A percentile compares a stretch with the other conserved stretches of the same genome.
Evolutionary conservation across 2,329 filamentous ascomycete genomes (phyloP).

Genomic region (Immersiporthe knoxdaviesiana): DNA sequence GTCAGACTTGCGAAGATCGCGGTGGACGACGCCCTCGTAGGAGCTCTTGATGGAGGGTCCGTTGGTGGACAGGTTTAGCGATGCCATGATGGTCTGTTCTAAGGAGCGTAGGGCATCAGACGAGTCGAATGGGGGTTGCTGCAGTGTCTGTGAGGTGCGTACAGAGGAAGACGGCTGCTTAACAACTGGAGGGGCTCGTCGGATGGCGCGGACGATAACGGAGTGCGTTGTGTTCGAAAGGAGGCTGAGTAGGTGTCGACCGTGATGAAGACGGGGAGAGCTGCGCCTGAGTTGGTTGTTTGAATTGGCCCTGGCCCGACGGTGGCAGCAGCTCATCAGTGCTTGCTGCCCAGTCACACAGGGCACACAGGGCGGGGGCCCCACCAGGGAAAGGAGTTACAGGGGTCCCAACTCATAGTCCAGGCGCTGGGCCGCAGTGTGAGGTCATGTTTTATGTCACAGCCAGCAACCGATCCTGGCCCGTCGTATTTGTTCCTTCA

Average conservation of each 20-base stretch:
- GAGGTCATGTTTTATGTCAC: conserved; percentile 24
- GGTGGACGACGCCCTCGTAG: conserved; percentile 64
- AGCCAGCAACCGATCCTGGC: background rate
- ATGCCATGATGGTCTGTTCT: conserved; percentile 63
- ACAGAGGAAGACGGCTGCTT: conserved; percentile 19
- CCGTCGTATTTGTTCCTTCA: background rate
- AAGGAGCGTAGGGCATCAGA: conserved; percentile 27
- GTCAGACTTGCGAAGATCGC: conserved; percentile 53
- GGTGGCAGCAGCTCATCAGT: conserved; percentile 24
- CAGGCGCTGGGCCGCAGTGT: conserved; percentile 26
- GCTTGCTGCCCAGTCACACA: conserved; percentile 21
- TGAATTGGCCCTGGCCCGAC: conserved; percentile 15
- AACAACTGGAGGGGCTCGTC: background rate
- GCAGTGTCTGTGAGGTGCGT: background rate
- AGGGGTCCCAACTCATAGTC: conserved; percentile 1
- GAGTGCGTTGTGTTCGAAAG: conserved; percentile 14
- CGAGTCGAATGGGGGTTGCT: conserved; percentile 17
- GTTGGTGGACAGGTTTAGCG: conserved; percentile 78
- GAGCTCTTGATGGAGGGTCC: conserved; percentile 84
- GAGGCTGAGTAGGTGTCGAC: conserved; percentile 28
- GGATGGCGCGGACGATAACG: conserved; percentile 8
- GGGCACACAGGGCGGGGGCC: conserved; percentile 22
- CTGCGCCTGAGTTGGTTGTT: conserved; percentile 1
- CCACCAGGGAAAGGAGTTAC: conserved; percentile 29
- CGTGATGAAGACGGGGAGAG: conserved; percentile 27